A percentile compares a stretch with the other conserved stretches of the same genome.
phyloP scores from a whole-genome alignment of 345 rosid species.

The Eucalyptus melliodora region DNA sequence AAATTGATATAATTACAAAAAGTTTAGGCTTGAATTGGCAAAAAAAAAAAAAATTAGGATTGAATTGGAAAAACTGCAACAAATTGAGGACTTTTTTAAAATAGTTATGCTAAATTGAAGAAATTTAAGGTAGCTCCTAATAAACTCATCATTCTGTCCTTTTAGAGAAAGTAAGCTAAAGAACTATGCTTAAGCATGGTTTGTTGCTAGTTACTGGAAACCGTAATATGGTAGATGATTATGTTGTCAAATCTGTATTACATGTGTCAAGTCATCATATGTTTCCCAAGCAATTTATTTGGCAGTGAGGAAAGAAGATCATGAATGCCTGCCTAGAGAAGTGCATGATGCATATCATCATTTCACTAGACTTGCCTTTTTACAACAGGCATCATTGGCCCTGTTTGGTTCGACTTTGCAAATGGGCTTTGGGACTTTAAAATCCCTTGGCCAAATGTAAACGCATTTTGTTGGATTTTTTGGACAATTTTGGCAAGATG shows the following conservation, averaged over 20 bases:
- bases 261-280: background rate
- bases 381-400: background rate
- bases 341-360: background rate
- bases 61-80: too few species aligned
- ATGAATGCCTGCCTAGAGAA: background rate
- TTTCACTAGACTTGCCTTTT: background rate
- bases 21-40: too few species aligned
- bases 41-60: too few species aligned
- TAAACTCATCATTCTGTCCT: background rate
- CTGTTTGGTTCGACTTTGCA: too few species aligned
- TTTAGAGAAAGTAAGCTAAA: background rate
- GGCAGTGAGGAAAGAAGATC: background rate
- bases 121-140: background rate
- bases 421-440: too few species aligned
- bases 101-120: background rate
- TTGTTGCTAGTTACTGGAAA: background rate
- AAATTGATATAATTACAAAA: too few species aligned
- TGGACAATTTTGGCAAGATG: too few species aligned
- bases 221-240: background rate
- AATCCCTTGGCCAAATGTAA: too few species aligned
- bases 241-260: background rate
- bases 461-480: too few species aligned
- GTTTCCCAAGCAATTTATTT: background rate
- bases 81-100: too few species aligned
- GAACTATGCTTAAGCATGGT: background rate